These are phyloP conservation scores for Heliocybe sulcata DNA, from an alignment of 1,284 basidiomycete genomes.

Conservation along the genomic window DNA sequence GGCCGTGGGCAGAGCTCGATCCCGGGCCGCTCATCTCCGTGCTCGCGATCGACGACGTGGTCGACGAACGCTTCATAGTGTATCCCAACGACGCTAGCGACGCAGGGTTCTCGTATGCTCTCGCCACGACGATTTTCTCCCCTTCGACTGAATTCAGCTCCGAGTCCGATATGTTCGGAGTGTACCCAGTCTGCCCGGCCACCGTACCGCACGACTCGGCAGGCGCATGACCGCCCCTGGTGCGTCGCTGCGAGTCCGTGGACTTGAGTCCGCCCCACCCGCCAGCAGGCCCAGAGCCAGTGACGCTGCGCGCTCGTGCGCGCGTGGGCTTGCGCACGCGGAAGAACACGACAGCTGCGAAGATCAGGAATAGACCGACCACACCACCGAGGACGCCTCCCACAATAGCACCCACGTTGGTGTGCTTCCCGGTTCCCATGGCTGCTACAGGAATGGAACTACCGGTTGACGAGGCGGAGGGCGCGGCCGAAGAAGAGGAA, in stretches of 20 bases:
- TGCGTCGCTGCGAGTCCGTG: background rate
- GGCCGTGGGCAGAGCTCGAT: background rate
- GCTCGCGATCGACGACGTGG: background rate
- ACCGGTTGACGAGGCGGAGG: slow-evolving; percentile 8
- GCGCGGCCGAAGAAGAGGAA: slow-evolving; percentile 8
- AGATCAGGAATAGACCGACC: slow-evolving; percentile 14
- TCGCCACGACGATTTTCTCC: background rate
- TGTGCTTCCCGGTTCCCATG: slow-evolving; percentile 9
- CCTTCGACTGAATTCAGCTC: background rate
- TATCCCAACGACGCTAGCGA: background rate
- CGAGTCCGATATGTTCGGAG: background rate
- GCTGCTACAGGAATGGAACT: slow-evolving; percentile 6
- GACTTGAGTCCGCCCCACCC: background rate
- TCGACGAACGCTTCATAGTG: background rate
- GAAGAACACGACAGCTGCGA: slow-evolving; percentile 17
- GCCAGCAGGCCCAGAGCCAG: background rate
- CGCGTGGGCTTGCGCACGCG: slow-evolving; percentile 6
- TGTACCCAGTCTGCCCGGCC: background rate
- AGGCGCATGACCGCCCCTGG: background rate
- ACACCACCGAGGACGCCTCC: slow-evolving; percentile 28
- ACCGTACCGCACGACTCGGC: background rate
- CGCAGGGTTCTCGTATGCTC: background rate
- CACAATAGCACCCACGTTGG: slow-evolving; percentile 23
- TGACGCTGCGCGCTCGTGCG: background rate
- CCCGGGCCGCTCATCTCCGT: background rate